A percentile compares a stretch with the other conserved stretches of the same genome.
Evolutionary conservation across 345 rosid species (phyloP).

Genomic region (Punica granatum): DNA sequence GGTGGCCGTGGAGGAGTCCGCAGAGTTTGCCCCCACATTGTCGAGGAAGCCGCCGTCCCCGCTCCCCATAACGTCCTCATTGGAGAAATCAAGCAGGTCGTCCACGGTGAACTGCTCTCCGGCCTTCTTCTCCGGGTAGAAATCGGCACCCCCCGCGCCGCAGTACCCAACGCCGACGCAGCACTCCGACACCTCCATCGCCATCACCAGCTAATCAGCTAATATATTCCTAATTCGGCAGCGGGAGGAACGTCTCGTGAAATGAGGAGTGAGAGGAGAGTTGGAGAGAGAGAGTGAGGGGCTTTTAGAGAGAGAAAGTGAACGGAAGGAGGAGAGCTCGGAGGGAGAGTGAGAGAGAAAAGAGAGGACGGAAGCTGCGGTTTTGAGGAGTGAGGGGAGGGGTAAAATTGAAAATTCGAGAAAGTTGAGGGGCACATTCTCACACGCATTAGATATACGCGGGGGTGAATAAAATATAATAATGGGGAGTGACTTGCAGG

Average conservation of each 20-base stretch:
- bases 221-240: background rate
- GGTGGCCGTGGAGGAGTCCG: slow-evolving; percentile 38
- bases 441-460: slow-evolving; percentile 4
- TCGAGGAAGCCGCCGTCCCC: slow-evolving; percentile 35
- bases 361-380: slow-evolving; percentile 18
- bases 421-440: slow-evolving; percentile 14
- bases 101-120: slow-evolving; percentile 51
- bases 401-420: slow-evolving; percentile 23
- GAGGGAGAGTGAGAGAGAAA: slow-evolving; percentile 14
- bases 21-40: slow-evolving; percentile 28
- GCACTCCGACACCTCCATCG: slow-evolving; percentile 41
- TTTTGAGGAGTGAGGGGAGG: slow-evolving; percentile 36
- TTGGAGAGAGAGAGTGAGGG: background rate
- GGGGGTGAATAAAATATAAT: slow-evolving; percentile 13
- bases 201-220: background rate
- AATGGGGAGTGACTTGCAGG: slow-evolving; percentile 22
- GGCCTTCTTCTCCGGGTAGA: slow-evolving; percentile 30
- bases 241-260: background rate
- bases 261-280: background rate
- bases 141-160: slow-evolving; percentile 21
- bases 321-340: background rate
- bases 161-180: too few species aligned
- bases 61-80: slow-evolving; percentile 33
- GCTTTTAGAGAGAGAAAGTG: slow-evolving; percentile 10
- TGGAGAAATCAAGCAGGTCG: slow-evolving; percentile 65